A percentile compares a stretch with the other conserved stretches of the same genome.
Evolutionary conservation across 768 basidiomycete genomes (phyloP).

Genomic region (Neoboletus magnificus): DNA sequence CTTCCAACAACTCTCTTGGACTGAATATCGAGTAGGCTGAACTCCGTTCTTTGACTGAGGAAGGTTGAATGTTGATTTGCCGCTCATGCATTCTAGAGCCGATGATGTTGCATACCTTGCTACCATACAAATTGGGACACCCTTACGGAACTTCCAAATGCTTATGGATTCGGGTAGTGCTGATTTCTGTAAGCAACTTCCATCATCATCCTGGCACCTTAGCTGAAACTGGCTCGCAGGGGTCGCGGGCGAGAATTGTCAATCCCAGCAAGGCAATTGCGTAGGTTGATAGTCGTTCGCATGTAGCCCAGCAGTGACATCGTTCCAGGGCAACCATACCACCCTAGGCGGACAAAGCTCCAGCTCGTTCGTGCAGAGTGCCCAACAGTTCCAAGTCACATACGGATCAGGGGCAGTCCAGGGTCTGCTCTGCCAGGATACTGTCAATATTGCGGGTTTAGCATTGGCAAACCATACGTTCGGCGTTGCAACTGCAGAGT

Average conservation of each 20-base stretch:
- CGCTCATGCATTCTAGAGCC: constrained; percentile 29
- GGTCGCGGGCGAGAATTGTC: constrained; percentile 57
- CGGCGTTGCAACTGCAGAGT: constrained; percentile 62
- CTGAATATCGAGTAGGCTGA: constrained; percentile 63
- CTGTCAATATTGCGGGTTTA: constrained; percentile 62
- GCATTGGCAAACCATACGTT: constrained; percentile 57
- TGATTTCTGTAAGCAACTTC: constrained; percentile 46
- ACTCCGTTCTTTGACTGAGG: not conserved
- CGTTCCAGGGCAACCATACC: constrained; percentile 54
- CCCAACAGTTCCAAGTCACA: constrained; percentile 52
- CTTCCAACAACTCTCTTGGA: constrained; percentile 54
- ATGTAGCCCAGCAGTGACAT: constrained; percentile 16
- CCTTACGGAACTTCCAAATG: constrained; percentile 51
- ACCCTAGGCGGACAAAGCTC: constrained; percentile 64
- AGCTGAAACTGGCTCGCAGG: constrained; percentile 8
- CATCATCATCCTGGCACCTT: not conserved
- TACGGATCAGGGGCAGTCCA: constrained; percentile 71
- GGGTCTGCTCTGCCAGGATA: constrained; percentile 62
- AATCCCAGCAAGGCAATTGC: constrained; percentile 40
- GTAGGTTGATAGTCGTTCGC: constrained; percentile 28
- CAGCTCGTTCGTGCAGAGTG: constrained; percentile 55
- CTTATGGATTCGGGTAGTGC: constrained; percentile 72
- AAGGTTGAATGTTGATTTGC: not conserved
- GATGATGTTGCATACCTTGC: constrained; percentile 58
- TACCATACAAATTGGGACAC: constrained; percentile 64